Percentiles rank a stretch among this genome's conserved stretches.
Conservation (phyloP, 129 eudicot genomes). For the Escallonia herrerae region DNA sequence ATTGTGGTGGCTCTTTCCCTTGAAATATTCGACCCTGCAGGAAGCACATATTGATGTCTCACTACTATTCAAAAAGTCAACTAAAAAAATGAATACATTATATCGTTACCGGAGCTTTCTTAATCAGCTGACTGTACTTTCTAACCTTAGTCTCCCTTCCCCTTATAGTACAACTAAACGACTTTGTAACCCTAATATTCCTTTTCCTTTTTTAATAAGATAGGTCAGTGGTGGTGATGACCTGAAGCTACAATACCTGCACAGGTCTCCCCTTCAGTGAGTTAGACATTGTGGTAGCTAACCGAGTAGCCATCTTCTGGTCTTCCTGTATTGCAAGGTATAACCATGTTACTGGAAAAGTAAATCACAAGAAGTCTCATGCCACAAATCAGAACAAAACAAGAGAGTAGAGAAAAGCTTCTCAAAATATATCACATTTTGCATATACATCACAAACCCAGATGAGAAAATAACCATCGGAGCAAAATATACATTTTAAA, state of each 20-base stretch:
- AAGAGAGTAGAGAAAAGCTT: background rate
- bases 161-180: too few relatives aligned
- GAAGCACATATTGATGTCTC: slow-evolving; percentile 10
- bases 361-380: background rate
- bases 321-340: slow-evolving; percentile 58
- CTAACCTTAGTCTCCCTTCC: too few relatives aligned
- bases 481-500: too few relatives aligned
- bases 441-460: background rate
- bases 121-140: too few relatives aligned
- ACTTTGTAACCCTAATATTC: too few relatives aligned
- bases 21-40: slow-evolving; percentile 82
- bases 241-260: slow-evolving; percentile 33
- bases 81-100: background rate
- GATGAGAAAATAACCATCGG: background rate
- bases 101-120: too few relatives aligned
- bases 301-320: slow-evolving; percentile 60
- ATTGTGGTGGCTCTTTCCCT: slow-evolving; percentile 98
- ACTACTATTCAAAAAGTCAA: background rate
- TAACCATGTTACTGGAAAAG: slow-evolving; percentile 2
- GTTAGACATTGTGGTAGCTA: slow-evolving; percentile 82
- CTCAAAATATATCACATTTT: background rate
- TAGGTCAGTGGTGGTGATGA: too few relatives aligned
- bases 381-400: background rate
- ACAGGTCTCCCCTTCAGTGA: slow-evolving; percentile 90
- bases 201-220: too few relatives aligned